A percentile compares a stretch with the other conserved stretches of the same genome.
These are phyloP conservation scores for Glaciozyma martinii DNA, from an alignment of 768 basidiomycete species.

Conservation along the genomic window DNA sequence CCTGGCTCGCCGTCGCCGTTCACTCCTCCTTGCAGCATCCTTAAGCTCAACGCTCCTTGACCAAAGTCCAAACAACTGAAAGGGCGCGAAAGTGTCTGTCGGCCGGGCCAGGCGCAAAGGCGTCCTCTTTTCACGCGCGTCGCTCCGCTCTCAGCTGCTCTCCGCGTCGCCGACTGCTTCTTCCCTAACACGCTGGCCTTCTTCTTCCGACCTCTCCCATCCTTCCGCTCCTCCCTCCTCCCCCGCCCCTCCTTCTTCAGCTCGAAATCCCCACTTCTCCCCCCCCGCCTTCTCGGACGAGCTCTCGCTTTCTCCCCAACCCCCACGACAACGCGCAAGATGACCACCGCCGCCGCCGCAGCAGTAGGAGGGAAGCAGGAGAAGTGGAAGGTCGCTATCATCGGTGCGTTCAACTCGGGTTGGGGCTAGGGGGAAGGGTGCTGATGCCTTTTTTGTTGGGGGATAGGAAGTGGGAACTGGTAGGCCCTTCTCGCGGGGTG, in stretches of 20 bases:
- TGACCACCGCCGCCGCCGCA: neutral
- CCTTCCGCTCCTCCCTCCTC: neutral
- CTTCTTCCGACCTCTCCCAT: neutral
- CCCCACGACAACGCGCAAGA: neutral
- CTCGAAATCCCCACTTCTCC: neutral
- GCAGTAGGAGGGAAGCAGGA: neutral
- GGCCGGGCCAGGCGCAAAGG: no score
- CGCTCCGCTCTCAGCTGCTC: no score
- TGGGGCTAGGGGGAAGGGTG: neutral
- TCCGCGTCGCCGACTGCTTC: no score
- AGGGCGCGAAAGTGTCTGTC: no score
- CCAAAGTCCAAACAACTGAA: no score
- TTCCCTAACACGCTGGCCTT: no score
- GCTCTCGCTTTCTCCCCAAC: neutral
- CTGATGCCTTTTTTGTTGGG: neutral
- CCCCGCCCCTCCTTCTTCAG: neutral
- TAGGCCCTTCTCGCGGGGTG: neutral
- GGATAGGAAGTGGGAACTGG: slow-evolving; percentile 2
- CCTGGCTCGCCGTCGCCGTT: no score
- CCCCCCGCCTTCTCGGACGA: neutral
- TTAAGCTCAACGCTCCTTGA: no score
- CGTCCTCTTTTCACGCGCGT: no score
- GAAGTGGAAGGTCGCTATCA: slow-evolving; percentile 33
- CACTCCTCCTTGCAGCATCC: no score
- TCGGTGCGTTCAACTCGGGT: slow-evolving; percentile 19